These are phyloP conservation scores for Bacidia rubella DNA, from an alignment of 495 filamentous ascomycete species.

Conservation along the genomic window DNA sequence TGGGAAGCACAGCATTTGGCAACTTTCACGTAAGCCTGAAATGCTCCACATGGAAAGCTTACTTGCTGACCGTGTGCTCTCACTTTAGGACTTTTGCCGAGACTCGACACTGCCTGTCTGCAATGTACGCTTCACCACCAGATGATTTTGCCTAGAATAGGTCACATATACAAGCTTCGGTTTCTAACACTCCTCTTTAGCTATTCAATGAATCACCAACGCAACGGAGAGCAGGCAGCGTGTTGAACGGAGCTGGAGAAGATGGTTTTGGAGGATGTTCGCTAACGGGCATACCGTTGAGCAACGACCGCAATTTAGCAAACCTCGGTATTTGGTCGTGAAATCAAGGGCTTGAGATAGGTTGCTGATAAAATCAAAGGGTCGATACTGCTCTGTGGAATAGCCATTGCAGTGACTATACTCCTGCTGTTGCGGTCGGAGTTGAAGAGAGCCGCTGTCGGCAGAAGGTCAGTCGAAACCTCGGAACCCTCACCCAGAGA, in stretches of 20 bases:
- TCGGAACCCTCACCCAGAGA: not conserved
- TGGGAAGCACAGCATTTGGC: constrained; percentile 64
- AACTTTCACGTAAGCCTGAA: constrained; percentile 66
- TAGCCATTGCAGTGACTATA: constrained; percentile 55
- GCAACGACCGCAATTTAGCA: constrained; percentile 47
- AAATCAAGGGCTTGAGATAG: not conserved
- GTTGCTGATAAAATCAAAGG: constrained; percentile 37
- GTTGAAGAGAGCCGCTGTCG: constrained; percentile 85
- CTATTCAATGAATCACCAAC: constrained; percentile 14
- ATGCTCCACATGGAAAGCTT: not conserved
- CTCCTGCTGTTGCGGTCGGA: constrained; percentile 72
- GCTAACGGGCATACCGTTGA: constrained; percentile 58
- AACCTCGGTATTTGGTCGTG: constrained; percentile 62
- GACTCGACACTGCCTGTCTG: constrained; percentile 92
- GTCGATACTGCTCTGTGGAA: constrained; percentile 72
- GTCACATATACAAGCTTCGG: not conserved
- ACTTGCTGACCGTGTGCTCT: constrained; percentile 4
- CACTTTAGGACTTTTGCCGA: constrained; percentile 75
- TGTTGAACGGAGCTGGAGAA: constrained; percentile 32
- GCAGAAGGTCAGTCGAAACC: constrained; percentile 53
- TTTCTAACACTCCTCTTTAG: constrained; percentile 11
- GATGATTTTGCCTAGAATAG: not conserved
- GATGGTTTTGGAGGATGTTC: constrained; percentile 54
- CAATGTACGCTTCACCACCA: constrained; percentile 58
- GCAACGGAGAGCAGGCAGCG: constrained; percentile 14